Conservation (phyloP, 192 early-diverging fungal genomes). For the Coemansia sp. region DNA sequence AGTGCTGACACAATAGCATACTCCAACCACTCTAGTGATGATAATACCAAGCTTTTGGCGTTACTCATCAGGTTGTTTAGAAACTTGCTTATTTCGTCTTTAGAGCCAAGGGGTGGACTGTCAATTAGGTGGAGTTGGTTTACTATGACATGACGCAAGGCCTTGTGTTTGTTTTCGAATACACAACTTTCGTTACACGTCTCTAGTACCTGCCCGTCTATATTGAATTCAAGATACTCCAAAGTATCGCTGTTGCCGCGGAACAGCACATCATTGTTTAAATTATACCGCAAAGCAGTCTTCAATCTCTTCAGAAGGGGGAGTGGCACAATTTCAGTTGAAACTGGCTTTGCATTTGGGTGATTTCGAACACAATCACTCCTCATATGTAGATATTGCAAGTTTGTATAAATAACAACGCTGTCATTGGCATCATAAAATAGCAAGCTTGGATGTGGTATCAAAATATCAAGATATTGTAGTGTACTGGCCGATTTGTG, state of each 20-base stretch:
- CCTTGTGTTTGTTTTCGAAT: background rate
- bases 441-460: background rate
- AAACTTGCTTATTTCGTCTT: background rate
- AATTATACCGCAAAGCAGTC: background rate
- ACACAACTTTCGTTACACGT: background rate
- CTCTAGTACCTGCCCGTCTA: background rate
- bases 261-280: background rate
- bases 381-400: background rate
- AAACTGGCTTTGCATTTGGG: background rate
- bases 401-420: background rate
- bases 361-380: background rate
- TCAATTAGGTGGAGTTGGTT: no score
- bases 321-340: background rate
- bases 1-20: background rate
- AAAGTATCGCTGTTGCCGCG: background rate
- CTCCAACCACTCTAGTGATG: background rate
- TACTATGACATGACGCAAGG: background rate
- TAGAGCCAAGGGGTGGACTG: background rate
- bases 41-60: background rate
- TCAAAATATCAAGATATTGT: background rate
- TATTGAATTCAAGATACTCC: background rate
- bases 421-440: background rate
- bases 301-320: background rate
- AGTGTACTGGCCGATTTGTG: background rate
- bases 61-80: background rate